Evolutionary conservation across 306 rosid genomes (phyloP), one percentile per base, ranked within the genome.

Genomic region (Cucurbita argyrosperma): DNA sequence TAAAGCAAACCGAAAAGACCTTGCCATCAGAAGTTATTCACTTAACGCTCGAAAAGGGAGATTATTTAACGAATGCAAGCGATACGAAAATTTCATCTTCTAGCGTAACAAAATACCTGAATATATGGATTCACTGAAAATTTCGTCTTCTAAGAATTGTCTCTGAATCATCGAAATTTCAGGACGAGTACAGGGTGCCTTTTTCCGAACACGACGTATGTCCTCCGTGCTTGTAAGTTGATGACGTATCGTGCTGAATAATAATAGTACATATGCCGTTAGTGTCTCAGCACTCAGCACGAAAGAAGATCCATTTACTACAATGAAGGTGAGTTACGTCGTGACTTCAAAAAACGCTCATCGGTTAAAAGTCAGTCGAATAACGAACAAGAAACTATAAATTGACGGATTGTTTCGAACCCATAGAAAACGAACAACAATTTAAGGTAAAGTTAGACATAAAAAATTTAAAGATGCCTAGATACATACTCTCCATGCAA

Each of bases 401-500:
- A 51, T 50, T 8, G 23, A 70, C 45, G 38, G 15, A 13, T 47
- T 18, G 74, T 21, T 21, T 45, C 49, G 10, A 64, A 64, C 16
- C 35, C 71, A 64, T 39, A 64, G 42, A 40, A 64, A 64, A 64
- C 4, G 7, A 68, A 46, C 12, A 68, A 6, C 51, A 66, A 66
- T 68, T 68, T 5, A 68, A 8, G 13, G 43, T 6, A 47, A 47
- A 13, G 10, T 46, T 47, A 12, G 11, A 23, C 6, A 23, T 4
- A 19, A 68, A 49, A 23, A 69, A 42, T 66, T 67, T 1, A 62
- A 61, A 8, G 77, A 39, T 23, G 53, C 74, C 77, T 78, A 58
- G 72, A 42, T 75, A 91, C 99, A 80, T 91, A 95, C 99, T 95
- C 99, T 86, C 99, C 99, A 76, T 95, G 92, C 85, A 95, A 82